These are phyloP conservation scores for Strobilomyces dryophilus DNA, from an alignment of 768 basidiomycete genomes.

Conservation along the genomic window DNA sequence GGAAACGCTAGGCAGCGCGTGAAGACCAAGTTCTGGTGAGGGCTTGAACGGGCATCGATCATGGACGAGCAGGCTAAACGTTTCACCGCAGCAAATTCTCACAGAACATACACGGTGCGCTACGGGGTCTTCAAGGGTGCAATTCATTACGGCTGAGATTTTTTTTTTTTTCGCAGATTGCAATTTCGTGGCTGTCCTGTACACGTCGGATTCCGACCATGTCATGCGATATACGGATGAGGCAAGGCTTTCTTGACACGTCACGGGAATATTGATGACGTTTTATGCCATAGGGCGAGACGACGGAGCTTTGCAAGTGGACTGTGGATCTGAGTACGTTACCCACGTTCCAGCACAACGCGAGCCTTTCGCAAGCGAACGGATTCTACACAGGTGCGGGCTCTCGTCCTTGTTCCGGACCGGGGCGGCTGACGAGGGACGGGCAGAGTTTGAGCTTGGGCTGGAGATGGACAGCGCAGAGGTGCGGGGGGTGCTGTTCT, in stretches of 20 bases:
- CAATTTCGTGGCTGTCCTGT: conserved; percentile 77
- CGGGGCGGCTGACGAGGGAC: background rate
- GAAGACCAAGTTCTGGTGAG: conserved; percentile 77
- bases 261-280: conserved; percentile 20
- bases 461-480: conserved; percentile 83
- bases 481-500: conserved; percentile 75
- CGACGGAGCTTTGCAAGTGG: conserved; percentile 77
- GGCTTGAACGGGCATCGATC: conserved; percentile 18
- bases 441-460: conserved; percentile 76
- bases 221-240: conserved; percentile 85
- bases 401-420: background rate
- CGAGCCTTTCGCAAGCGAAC: conserved; percentile 45
- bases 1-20: conserved; percentile 60
- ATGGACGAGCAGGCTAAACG: conserved; percentile 6
- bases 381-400: conserved; percentile 78
- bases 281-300: conserved; percentile 50
- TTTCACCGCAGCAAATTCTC: conserved; percentile 61
- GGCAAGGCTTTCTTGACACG: conserved; percentile 29
- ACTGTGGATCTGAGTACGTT: conserved; percentile 77
- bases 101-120: conserved; percentile 50
- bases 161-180: conserved; percentile 48
- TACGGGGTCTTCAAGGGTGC: conserved; percentile 20
- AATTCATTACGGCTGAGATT: conserved; percentile 1
- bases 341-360: conserved; percentile 74
- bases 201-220: conserved; percentile 69